Conservation (phyloP, 1,284 basidiomycete species). For the Heliocybe sulcata region DNA sequence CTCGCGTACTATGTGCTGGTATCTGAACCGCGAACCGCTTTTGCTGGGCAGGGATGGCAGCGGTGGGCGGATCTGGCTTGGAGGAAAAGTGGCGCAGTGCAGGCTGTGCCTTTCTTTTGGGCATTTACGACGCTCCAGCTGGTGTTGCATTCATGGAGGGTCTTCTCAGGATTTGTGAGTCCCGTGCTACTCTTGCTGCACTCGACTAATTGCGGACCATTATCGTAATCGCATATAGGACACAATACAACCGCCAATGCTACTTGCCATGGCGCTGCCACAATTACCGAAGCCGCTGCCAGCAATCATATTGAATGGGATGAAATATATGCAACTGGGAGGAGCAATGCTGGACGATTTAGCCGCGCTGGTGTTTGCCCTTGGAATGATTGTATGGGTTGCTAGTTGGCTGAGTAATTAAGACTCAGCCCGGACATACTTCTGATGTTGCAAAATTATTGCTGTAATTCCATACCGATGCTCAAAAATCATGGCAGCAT, state of each 20-base stretch:
- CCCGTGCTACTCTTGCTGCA: conserved; percentile 5
- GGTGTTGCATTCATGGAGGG: conserved; percentile 58
- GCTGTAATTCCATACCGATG: too few relatives aligned
- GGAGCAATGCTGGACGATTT: conserved; percentile 62
- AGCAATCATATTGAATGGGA: conserved; percentile 45
- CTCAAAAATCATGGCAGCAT: neutral
- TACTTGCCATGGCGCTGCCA: conserved; percentile 53
- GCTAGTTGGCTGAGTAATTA: conserved; percentile 36
- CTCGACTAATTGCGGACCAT: neutral
- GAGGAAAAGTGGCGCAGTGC: conserved; percentile 31
- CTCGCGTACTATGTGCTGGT: conserved; percentile 59
- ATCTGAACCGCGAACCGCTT: conserved; percentile 17
- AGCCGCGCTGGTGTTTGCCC: conserved; percentile 53
- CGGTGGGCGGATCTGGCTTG: conserved; percentile 50
- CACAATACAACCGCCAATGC: conserved; percentile 45
- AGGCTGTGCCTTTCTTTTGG: conserved; percentile 71
- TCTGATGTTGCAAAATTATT: neutral
- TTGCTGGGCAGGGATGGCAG: conserved; percentile 29
- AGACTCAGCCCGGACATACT: neutral
- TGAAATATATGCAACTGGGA: conserved; percentile 63
- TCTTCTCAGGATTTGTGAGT: conserved; percentile 63
- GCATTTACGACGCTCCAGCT: conserved; percentile 67
- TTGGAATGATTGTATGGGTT: conserved; percentile 51
- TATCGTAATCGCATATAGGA: conserved; percentile 35
- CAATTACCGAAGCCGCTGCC: conserved; percentile 60